phyloP scores from a whole-genome alignment of 805 yeast species.

The Nakazawaea wyomingensis region DNA sequence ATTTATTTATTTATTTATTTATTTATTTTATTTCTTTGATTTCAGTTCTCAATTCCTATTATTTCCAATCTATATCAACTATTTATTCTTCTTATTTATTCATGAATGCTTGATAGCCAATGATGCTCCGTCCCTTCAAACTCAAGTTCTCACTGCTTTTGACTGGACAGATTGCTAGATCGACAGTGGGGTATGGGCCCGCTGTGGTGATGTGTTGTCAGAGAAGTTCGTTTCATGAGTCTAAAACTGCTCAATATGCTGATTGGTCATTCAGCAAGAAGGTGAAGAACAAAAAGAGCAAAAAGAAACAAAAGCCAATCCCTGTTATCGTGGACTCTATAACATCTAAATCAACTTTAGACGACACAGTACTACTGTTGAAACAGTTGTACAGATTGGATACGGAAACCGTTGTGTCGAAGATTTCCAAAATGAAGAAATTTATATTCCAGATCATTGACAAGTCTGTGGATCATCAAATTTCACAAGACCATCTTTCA shows the following conservation, averaged over 20 bases:
- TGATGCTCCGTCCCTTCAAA: conserved; percentile 1
- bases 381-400: not conserved
- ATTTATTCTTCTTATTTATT: not conserved
- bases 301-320: not conserved
- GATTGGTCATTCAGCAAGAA: not conserved
- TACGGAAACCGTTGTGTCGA: conserved; percentile 1
- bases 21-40: too few species aligned
- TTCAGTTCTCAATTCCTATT: not conserved
- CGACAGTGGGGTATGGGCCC: not conserved
- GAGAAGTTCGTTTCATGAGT: not conserved
- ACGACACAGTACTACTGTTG: conserved; percentile 4
- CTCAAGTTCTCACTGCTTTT: not conserved
- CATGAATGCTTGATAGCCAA: not conserved
- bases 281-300: not conserved
- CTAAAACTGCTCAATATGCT: not conserved
- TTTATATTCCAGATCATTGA: conserved; percentile 6
- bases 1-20: not conserved
- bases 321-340: not conserved
- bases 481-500: not conserved
- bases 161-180: not conserved
- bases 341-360: not conserved
- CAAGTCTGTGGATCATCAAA: conserved; percentile 1
- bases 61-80: too few species aligned
- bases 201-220: not conserved
- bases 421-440: not conserved